Conservation (phyloP, 176 grass and related monocot species). For the Pontederia paniculata region DNA sequence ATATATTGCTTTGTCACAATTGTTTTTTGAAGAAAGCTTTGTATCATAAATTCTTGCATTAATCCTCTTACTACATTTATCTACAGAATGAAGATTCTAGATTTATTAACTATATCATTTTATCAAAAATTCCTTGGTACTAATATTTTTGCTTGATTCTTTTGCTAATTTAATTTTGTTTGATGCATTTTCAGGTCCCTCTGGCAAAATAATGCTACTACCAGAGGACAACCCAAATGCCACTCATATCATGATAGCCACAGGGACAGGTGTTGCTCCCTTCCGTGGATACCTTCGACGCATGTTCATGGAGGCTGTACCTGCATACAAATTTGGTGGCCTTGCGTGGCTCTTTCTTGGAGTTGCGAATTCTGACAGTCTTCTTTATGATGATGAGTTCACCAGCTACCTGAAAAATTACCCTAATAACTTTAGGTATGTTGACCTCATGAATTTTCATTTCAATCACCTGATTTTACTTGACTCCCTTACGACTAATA, state of each 20-base stretch:
- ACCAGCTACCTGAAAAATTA: slow-evolving; percentile 48
- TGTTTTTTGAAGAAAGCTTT: too few relatives aligned
- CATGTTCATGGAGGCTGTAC: slow-evolving; percentile 92
- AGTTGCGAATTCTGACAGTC: slow-evolving; percentile 78
- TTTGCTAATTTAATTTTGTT: neutral
- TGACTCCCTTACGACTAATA: neutral
- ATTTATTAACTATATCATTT: neutral
- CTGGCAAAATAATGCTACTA: slow-evolving; percentile 90
- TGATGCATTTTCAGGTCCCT: slow-evolving; percentile 44
- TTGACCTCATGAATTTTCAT: neutral
- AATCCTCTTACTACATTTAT: too few relatives aligned
- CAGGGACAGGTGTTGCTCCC: slow-evolving; percentile 80
- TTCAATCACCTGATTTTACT: neutral
- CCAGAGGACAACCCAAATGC: slow-evolving; percentile 75
- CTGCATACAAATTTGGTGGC: slow-evolving; percentile 60
- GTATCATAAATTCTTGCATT: too few relatives aligned
- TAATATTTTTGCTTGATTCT: neutral
- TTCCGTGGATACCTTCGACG: slow-evolving; percentile 80
- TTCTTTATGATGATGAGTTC: slow-evolving; percentile 88
- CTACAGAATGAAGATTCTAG: neutral
- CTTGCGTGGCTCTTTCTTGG: slow-evolving; percentile 90
- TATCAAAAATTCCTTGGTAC: neutral
- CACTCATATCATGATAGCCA: slow-evolving; percentile 95
- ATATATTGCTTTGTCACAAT: too few relatives aligned
- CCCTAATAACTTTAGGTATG: slow-evolving; percentile 72